Conservation (phyloP, 768 basidiomycete genomes). For the Hygrocybe punicea region DNA sequence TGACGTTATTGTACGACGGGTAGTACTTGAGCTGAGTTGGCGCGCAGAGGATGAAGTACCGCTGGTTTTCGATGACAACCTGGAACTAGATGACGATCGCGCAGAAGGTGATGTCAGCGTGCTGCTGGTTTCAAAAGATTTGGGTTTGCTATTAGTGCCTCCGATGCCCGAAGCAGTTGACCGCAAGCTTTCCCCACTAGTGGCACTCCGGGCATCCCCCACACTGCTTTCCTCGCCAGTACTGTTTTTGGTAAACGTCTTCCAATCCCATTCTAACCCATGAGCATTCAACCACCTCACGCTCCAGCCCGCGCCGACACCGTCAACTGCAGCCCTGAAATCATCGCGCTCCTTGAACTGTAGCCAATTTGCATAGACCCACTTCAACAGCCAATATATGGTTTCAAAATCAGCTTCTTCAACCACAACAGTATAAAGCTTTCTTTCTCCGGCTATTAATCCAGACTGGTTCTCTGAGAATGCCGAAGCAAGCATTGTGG, state of each 20-base stretch:
- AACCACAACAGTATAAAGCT: conserved; percentile 63
- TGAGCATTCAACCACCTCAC: conserved; percentile 51
- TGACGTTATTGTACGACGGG: conserved; percentile 16
- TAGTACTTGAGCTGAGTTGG: neutral
- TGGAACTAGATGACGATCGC: neutral
- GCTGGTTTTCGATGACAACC: neutral
- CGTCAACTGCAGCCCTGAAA: conserved; percentile 62
- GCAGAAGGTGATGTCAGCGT: conserved; percentile 11
- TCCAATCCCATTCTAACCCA: conserved; percentile 70
- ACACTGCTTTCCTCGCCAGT: conserved; percentile 34
- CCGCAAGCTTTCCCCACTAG: conserved; percentile 49
- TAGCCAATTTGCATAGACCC: conserved; percentile 72
- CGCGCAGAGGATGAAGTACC: neutral
- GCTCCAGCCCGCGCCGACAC: conserved; percentile 64
- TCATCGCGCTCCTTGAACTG: conserved; percentile 69
- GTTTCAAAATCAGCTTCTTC: conserved; percentile 78
- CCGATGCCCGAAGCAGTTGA: conserved; percentile 26
- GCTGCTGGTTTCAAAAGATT: conserved; percentile 20
- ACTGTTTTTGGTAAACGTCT: conserved; percentile 46
- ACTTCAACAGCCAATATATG: conserved; percentile 76
- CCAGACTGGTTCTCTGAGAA: conserved; percentile 56
- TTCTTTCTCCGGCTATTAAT: conserved; percentile 45
- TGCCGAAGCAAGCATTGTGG: conserved; percentile 66
- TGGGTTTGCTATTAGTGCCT: conserved; percentile 31
- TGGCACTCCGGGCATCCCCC: conserved; percentile 47